These are phyloP conservation scores for Aspergillus sp. DNA, from an alignment of 2,329 filamentous ascomycete species.

Conservation along the genomic window DNA sequence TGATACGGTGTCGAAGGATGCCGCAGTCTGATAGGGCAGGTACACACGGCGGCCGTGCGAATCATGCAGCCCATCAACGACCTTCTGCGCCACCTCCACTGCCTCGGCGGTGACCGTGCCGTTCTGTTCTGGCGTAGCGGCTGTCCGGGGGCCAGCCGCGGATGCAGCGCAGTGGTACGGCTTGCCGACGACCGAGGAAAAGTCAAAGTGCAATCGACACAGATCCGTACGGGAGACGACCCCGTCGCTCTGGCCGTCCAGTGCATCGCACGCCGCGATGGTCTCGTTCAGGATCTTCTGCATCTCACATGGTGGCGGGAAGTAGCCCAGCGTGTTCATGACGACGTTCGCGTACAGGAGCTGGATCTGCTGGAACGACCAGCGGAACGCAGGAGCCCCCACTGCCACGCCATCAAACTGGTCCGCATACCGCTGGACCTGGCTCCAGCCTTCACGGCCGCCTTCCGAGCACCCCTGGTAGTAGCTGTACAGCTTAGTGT, in stretches of 20 bases:
- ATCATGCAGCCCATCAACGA: conserved; percentile 41
- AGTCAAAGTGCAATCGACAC: conserved; percentile 47
- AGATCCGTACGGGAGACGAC: conserved; percentile 51
- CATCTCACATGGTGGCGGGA: conserved; percentile 37
- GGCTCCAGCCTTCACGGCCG: conserved; percentile 52
- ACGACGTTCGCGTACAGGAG: conserved; percentile 40
- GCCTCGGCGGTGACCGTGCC: conserved; percentile 26
- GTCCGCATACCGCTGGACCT: conserved; percentile 50
- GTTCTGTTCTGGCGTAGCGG: conserved; percentile 28
- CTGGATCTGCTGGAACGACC: conserved; percentile 43
- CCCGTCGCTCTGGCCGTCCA: conserved; percentile 56
- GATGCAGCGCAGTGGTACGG: conserved; percentile 43
- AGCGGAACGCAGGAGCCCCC: conserved; percentile 49
- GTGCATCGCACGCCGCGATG: conserved; percentile 53
- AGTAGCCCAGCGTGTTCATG: conserved; percentile 42
- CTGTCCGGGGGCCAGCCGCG: conserved; percentile 14
- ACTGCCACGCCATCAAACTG: conserved; percentile 48
- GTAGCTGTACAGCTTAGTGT: conserved; percentile 41
- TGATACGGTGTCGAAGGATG: conserved; percentile 24
- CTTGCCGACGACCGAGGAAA: conserved; percentile 47
- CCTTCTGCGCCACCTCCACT: conserved; percentile 32
- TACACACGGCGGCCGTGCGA: conserved; percentile 41
- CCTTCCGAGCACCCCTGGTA: conserved; percentile 57
- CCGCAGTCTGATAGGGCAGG: conserved; percentile 29
- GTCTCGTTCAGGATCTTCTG: conserved; percentile 49